Base-by-base conservation (phyloP, 2,329 filamentous ascomycete genomes). In the Talaromyces marneffei region DNA sequence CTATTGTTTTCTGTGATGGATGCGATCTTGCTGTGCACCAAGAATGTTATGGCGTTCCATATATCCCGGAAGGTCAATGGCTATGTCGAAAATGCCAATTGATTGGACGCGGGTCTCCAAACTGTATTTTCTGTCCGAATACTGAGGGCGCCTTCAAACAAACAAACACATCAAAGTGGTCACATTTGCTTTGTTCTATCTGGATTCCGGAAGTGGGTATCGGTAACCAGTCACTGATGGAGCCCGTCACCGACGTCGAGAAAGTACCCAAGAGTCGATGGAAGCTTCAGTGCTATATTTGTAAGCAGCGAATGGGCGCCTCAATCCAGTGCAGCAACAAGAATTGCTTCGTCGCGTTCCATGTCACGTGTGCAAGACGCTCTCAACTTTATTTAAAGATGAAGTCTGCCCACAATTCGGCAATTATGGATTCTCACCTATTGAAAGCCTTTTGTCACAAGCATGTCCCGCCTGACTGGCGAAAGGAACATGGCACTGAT, bases 281-380 rank as follows among this genome's bases (percentile, higher is more conserved):
- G 94, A 95, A 90, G 74, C 80, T 97, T 71, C 87, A 85, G 42
- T 99, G 94, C 78, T 99, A 99, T 74, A 95, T 99, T 61, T 99
- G 94, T 78, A 89, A 92, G 66, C 94, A 99, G 76, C 89, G 88
- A 69, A 99, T 99, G 94, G 94, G 94, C 23, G 93, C 94, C 42
- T 97, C 93, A 75, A 97, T 99, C 63, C 94, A 99, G 75, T 99
- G 94, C 75, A 91, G 92, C 63, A 97, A 97, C 79, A 97, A 97
- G 76, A 91, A 89, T 64, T 99, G 94, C 75, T 99, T 96, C 71
- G 88, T 93, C 70, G 94, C 94, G 8, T 99, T 99, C 74, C 94
- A 99, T 75, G 92, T 97, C 59, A 97, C 94, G 4, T 99, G 94
- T 73, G 94, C 94, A 25, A 86, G 94, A 60, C 86, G 90, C 68